Evolutionary conservation across 441 rosid genomes (phyloP).

Genomic region (Euphorbia celastroides): DNA sequence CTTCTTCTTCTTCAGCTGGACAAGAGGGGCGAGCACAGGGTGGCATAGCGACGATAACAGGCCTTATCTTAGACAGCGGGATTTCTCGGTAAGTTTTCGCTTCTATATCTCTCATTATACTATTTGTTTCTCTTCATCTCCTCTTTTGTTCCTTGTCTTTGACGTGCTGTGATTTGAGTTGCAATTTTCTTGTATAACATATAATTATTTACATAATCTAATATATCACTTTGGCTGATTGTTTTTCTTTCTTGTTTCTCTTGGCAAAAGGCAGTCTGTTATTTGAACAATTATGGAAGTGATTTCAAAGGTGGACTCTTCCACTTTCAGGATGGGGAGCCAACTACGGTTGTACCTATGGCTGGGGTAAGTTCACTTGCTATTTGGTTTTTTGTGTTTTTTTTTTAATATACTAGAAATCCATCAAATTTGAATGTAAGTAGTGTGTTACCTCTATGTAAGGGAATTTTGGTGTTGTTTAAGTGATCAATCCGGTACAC

Average conservation of each 20-base stretch:
- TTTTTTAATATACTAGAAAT: not conserved
- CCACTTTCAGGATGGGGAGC: slow-evolving; percentile 79
- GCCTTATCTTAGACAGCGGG: slow-evolving; percentile 69
- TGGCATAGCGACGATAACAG: slow-evolving; percentile 97
- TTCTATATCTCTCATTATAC: not conserved
- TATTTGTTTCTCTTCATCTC: not conserved
- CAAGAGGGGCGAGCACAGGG: slow-evolving; percentile 78
- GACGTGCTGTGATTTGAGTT: too few species aligned
- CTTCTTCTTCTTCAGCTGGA: slow-evolving; percentile 50
- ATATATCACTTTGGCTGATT: slow-evolving; percentile 7
- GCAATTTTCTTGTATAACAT: too few species aligned
- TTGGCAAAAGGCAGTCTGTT: slow-evolving; percentile 75
- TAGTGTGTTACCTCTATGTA: too few species aligned
- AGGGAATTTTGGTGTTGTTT: too few species aligned
- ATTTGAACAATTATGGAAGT: slow-evolving; percentile 61
- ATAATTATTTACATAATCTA: too few species aligned
- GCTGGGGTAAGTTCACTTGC: slow-evolving; percentile 56
- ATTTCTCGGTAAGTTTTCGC: slow-evolving; percentile 48
- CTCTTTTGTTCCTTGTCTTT: not conserved
- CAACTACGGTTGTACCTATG: slow-evolving; percentile 43
- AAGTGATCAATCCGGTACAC: not conserved
- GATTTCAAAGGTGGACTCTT: slow-evolving; percentile 85
- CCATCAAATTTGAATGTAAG: not conserved
- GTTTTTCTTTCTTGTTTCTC: slow-evolving; percentile 8
- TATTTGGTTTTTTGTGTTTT: not conserved